Percentiles rank a stretch among this genome's conserved stretches.
Conservation (phyloP, 805 yeast species). For the Wickerhamomyces chambardii region DNA sequence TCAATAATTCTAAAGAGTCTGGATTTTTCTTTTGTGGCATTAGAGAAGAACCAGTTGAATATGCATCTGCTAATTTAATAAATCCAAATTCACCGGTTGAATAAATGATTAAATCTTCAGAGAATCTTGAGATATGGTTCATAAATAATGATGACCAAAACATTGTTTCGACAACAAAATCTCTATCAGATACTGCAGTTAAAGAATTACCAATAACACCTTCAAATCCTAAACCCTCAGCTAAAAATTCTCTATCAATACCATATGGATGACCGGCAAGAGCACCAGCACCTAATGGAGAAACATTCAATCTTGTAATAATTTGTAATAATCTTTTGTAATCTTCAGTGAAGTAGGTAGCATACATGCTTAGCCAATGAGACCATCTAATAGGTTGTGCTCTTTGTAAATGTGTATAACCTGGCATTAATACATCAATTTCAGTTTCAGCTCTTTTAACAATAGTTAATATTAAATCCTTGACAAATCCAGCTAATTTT, state of each 20-base stretch:
- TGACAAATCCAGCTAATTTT: constrained; percentile 45
- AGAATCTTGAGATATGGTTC: constrained; percentile 91
- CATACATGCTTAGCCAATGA: constrained; percentile 92
- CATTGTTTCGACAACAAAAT: constrained; percentile 90
- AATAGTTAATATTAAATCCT: constrained; percentile 58
- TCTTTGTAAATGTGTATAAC: constrained; percentile 96
- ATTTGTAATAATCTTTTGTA: constrained; percentile 77
- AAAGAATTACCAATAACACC: constrained; percentile 92
- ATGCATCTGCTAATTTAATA: constrained; percentile 89
- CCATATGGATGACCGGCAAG: constrained; percentile 99
- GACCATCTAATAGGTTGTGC: constrained; percentile 99
- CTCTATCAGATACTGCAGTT: constrained; percentile 97
- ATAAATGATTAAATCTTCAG: constrained; percentile 92
- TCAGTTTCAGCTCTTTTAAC: constrained; percentile 73
- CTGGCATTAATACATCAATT: constrained; percentile 94
- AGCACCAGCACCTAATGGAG: constrained; percentile 97
- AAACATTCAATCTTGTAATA: constrained; percentile 71
- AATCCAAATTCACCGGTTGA: constrained; percentile 98
- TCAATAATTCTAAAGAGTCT: constrained; percentile 85
- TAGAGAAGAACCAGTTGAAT: constrained; percentile 95
- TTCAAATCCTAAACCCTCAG: constrained; percentile 68
- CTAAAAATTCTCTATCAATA: constrained; percentile 89
- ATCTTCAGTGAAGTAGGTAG: constrained; percentile 90
- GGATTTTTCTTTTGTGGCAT: constrained; percentile 99
- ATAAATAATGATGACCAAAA: constrained; percentile 93